These are phyloP conservation scores for Rutstroemia sp. DNA, from an alignment of 2,329 filamentous ascomycete species.

Conservation along the genomic window DNA sequence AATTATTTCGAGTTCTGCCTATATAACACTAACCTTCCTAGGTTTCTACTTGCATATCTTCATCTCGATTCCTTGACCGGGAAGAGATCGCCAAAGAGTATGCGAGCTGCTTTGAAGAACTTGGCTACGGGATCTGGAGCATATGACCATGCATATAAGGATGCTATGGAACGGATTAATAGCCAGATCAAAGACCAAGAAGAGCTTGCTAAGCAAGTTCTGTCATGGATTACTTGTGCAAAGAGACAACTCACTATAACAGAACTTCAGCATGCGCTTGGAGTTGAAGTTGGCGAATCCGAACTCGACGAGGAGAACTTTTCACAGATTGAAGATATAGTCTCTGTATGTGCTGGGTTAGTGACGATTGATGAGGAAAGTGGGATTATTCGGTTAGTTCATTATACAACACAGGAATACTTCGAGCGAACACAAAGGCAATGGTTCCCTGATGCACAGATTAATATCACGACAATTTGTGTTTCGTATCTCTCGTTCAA, in stretches of 20 bases:
- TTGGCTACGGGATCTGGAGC: constrained; percentile 22
- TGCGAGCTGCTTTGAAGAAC: constrained; percentile 24
- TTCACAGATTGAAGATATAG: neutral
- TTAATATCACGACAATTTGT: too few relatives aligned
- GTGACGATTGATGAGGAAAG: constrained; percentile 1
- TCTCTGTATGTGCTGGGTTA: constrained; percentile 11
- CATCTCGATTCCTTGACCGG: constrained; percentile 27
- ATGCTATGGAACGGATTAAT: constrained; percentile 33
- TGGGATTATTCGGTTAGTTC: neutral
- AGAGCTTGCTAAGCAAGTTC: constrained; percentile 7
- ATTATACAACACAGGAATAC: too few relatives aligned
- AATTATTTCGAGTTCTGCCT: too few relatives aligned
- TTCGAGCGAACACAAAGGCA: too few relatives aligned
- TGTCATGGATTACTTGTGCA: constrained; percentile 34
- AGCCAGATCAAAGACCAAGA: constrained; percentile 9
- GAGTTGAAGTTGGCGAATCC: constrained; percentile 24
- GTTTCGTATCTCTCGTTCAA: too few relatives aligned
- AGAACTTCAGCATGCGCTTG: constrained; percentile 39
- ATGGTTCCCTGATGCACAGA: too few relatives aligned
- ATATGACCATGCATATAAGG: constrained; percentile 32
- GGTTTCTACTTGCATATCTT: constrained; percentile 28
- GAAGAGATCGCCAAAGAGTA: constrained; percentile 23
- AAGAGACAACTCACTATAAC: constrained; percentile 26
- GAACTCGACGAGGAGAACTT: constrained; percentile 18
- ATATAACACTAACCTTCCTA: constrained; percentile 4